Base-by-base conservation (phyloP, 176 grass and related monocot species). In the Leersia perrieri region DNA sequence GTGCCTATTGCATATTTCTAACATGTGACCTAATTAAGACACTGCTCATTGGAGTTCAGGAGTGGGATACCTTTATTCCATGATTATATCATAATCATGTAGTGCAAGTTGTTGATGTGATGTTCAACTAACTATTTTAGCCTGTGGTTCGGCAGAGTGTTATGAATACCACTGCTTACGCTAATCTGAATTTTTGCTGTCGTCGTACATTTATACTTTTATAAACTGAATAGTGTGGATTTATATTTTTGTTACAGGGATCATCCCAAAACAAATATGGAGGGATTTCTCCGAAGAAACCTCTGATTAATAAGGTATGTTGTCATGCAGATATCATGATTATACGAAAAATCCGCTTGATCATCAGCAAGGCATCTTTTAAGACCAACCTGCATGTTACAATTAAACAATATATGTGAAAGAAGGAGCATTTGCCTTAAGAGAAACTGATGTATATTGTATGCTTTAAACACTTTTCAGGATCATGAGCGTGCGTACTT, bases 401-500 rank as follows among this genome's bases (percentile, higher is more conserved):
- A 7, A 47, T 16, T 47, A 16, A 12, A 47, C n/a, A n/a, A n/a
- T n/a, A n/a, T n/a, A 25, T 22, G 12, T 6, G 23, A 49, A 72
- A 9, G 8, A n/a, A 18, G 28, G 49, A 74, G 8, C 1, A 5
- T 25, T 74, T 58, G 10, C 26, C 35, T 49, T 55, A 0, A 1
- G 23, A 18, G 16, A 70, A 70, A 63, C 40, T 82, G 31, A 87
- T 39, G 33, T 3, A 20, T 30, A n/a, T 33, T 11, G 6, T 10
- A 23, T 26, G 65, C 29, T 70, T 10, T 40, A 20, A n/a, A 32
- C 18, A 55, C 47, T 33, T 69, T 44, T 28, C 74, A 88, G 86
- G 83, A 82, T 22, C 88, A 85, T 32, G 78, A 89, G 58, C 83
- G 78, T 29, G 77, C 88, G 57, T 89, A 85, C 77, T 89, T 85